Evolutionary conservation across 768 basidiomycete genomes (phyloP).

Genomic region (Candolleomyces eurysporus): DNA sequence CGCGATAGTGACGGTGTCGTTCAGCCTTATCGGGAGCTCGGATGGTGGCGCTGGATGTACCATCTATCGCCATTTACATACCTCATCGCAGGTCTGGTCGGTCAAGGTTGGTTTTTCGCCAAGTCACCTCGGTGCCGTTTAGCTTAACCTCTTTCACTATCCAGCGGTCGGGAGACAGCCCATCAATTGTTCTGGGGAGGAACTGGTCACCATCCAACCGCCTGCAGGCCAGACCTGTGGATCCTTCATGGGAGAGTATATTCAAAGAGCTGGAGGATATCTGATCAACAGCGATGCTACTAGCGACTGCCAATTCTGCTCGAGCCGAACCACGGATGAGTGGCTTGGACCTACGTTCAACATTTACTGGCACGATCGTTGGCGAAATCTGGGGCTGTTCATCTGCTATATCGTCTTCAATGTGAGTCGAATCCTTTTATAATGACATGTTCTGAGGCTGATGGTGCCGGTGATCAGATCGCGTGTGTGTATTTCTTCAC

Average conservation of each 20-base stretch:
- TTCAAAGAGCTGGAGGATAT: constrained; percentile 53
- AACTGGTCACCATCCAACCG: constrained; percentile 60
- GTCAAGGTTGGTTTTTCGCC: constrained; percentile 36
- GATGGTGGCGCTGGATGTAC: constrained; percentile 78
- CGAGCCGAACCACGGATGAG: constrained; percentile 49
- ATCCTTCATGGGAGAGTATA: constrained; percentile 50
- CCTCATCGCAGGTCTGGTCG: constrained; percentile 47
- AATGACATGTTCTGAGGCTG: neutral
- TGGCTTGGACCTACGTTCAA: constrained; percentile 58
- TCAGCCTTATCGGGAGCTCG: constrained; percentile 59
- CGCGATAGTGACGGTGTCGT: constrained; percentile 56
- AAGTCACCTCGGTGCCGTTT: constrained; percentile 17
- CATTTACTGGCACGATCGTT: constrained; percentile 53
- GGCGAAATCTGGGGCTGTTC: constrained; percentile 53
- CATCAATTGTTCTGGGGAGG: constrained; percentile 57
- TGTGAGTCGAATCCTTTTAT: constrained; percentile 22
- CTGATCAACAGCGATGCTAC: constrained; percentile 52
- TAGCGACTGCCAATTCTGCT: constrained; percentile 54
- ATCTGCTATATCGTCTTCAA: constrained; percentile 48
- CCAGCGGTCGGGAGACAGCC: constrained; percentile 41
- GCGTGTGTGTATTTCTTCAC: constrained; percentile 48
- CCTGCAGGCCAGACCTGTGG: constrained; percentile 58
- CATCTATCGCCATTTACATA: constrained; percentile 51
- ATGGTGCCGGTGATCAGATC: constrained; percentile 31
- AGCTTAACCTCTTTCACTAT: constrained; percentile 34